Evolutionary conservation across 2,329 filamentous ascomycete genomes (phyloP).

Genomic region (Aspergillus quadricinctus): DNA sequence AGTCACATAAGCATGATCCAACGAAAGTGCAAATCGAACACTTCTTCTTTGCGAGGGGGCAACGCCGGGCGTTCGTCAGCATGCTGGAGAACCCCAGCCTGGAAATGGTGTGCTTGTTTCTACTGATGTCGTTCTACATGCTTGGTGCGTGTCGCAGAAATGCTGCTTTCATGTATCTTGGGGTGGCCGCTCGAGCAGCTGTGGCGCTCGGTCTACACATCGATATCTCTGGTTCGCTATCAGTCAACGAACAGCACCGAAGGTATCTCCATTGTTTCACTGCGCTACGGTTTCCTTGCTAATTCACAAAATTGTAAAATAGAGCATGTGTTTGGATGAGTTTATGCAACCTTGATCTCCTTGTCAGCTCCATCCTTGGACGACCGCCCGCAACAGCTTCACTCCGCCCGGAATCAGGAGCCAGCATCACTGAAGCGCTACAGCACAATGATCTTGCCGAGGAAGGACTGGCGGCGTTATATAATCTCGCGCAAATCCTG

Average conservation of each 20-base stretch:
- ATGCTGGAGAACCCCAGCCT: conserved; percentile 54
- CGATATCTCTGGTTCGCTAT: conserved; percentile 13
- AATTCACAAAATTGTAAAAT: background rate
- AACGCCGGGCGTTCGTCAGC: conserved; percentile 45
- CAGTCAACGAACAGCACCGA: conserved; percentile 14
- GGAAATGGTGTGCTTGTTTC: conserved; percentile 49
- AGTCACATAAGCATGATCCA: conserved; percentile 36
- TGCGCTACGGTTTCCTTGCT: background rate
- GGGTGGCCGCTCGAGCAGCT: conserved; percentile 55
- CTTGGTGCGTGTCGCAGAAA: conserved; percentile 56
- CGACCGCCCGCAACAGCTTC: conserved; percentile 35
- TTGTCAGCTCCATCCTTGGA: conserved; percentile 48
- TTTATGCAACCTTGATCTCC: conserved; percentile 45
- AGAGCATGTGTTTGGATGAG: conserved; percentile 47
- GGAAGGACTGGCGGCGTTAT: conserved; percentile 39
- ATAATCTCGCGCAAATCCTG: conserved; percentile 42
- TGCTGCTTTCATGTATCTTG: conserved; percentile 60
- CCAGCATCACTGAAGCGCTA: conserved; percentile 17
- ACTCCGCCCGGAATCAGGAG: conserved; percentile 20
- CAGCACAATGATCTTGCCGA: conserved; percentile 19
- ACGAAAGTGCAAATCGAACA: conserved; percentile 29
- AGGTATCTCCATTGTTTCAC: conserved; percentile 14
- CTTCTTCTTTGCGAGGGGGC: conserved; percentile 47
- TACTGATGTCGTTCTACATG: conserved; percentile 58
- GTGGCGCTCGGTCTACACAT: conserved; percentile 53